These are phyloP conservation scores for Lasiosphaeris hirsuta DNA, from an alignment of 495 filamentous ascomycete genomes.

Conservation along the genomic window DNA sequence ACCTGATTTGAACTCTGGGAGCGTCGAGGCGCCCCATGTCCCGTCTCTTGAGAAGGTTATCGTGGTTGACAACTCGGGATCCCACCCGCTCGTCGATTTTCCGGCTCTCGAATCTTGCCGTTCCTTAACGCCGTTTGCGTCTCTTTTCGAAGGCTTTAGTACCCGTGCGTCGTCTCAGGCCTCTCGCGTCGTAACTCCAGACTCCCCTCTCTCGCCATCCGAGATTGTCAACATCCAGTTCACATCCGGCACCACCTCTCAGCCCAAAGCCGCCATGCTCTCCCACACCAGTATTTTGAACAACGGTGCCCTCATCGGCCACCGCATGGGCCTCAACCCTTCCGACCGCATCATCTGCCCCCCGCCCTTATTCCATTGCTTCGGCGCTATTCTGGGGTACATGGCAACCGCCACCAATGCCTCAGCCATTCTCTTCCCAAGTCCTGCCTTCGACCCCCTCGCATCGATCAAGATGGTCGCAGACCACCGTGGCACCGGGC, in stretches of 20 bases:
- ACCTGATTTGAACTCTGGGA: constrained; percentile 51
- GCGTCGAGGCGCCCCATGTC: constrained; percentile 60
- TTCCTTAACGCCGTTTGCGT: constrained; percentile 51
- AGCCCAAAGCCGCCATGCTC: constrained; percentile 89
- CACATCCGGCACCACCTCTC: constrained; percentile 86
- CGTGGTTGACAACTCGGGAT: constrained; percentile 74
- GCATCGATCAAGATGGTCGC: constrained; percentile 68
- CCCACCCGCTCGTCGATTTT: constrained; percentile 36
- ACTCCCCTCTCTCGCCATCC: constrained; percentile 52
- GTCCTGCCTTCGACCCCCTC: constrained; percentile 79
- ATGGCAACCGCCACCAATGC: constrained; percentile 93
- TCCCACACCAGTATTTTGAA: constrained; percentile 84
- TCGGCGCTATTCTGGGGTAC: constrained; percentile 86
- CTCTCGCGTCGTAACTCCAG: constrained; percentile 40
- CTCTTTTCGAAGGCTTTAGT: constrained; percentile 39
- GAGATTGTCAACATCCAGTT: constrained; percentile 96
- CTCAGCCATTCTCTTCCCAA: constrained; percentile 78
- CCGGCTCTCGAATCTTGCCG: constrained; percentile 21
- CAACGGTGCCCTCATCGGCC: constrained; percentile 65
- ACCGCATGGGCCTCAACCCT: constrained; percentile 62
- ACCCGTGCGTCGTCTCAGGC: constrained; percentile 22
- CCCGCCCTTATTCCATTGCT: constrained; percentile 74
- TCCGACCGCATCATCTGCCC: constrained; percentile 65
- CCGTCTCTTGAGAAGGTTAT: constrained; percentile 70
- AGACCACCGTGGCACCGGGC: constrained; percentile 73